Percentiles rank a stretch among this genome's conserved stretches.
phyloP scores from a whole-genome alignment of 2,329 filamentous ascomycete genomes.

The Macrophomina tecta region DNA sequence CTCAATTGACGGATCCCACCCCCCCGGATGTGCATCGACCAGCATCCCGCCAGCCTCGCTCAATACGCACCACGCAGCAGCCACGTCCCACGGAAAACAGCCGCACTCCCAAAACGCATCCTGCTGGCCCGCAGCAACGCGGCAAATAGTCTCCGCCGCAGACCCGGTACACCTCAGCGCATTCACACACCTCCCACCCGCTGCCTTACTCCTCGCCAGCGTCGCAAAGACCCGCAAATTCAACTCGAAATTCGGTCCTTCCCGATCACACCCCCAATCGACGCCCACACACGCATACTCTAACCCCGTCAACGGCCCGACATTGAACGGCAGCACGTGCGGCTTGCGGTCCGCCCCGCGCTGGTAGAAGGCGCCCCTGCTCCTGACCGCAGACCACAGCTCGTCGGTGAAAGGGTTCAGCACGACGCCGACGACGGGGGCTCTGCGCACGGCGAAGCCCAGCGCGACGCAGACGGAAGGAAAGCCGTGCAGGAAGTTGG shows the following conservation, averaged over 20 bases:
- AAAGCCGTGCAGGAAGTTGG: slow-evolving; percentile 17
- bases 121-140: slow-evolving; percentile 13
- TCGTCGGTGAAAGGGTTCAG: slow-evolving; percentile 15
- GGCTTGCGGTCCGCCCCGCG: neutral
- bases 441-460: neutral
- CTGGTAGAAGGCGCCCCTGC: neutral
- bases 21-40: neutral
- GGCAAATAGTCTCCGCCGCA: slow-evolving; percentile 9
- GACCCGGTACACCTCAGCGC: slow-evolving; percentile 6
- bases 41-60: neutral
- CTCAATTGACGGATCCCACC: neutral
- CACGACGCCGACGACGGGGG: slow-evolving; percentile 17
- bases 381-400: neutral
- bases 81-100: neutral
- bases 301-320: neutral
- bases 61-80: slow-evolving; percentile 14
- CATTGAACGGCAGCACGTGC: neutral
- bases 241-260: slow-evolving; percentile 5
- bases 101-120: slow-evolving; percentile 19
- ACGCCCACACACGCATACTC: slow-evolving; percentile 2
- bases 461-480: slow-evolving; percentile 4
- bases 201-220: neutral
- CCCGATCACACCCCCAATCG: slow-evolving; percentile 7
- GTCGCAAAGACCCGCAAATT: neutral
- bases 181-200: neutral